phyloP scores from a whole-genome alignment of 1,284 basidiomycete species.

The Omphalotus olearius region DNA sequence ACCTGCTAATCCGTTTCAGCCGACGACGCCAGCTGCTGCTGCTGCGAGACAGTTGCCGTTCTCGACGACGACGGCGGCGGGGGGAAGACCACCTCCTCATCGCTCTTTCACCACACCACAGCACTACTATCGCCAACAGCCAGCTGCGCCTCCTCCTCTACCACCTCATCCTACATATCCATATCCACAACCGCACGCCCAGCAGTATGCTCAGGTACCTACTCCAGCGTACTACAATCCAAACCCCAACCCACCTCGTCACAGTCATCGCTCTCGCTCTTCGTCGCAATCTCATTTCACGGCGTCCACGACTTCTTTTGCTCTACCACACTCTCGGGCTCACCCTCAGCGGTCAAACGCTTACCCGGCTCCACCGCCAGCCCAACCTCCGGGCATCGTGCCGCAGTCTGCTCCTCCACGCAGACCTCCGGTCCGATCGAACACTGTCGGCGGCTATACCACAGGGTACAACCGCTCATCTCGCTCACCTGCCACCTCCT shows the following conservation, averaged over 20 bases:
- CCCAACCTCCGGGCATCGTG: neutral
- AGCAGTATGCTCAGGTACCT: neutral
- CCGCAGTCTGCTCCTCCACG: neutral
- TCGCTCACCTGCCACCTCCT: neutral
- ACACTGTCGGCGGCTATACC: conserved; percentile 4
- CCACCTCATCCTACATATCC: neutral
- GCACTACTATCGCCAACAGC: neutral
- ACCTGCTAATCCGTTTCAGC: conserved; percentile 9
- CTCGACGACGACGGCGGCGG: neutral
- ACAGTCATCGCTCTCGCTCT: too few species aligned
- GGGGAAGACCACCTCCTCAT: neutral
- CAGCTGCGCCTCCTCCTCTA: neutral
- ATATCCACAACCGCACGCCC: neutral
- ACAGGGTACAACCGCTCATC: neutral
- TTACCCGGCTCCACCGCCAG: neutral
- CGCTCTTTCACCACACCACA: conserved; percentile 5
- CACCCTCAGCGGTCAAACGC: conserved; percentile 4
- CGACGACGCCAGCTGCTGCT: conserved; percentile 3
- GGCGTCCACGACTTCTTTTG: neutral
- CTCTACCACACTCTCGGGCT: neutral
- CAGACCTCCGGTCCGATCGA: neutral
- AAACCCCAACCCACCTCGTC: neutral
- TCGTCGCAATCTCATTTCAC: too few species aligned
- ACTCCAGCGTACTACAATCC: neutral
- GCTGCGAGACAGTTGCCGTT: neutral